phyloP scores from a whole-genome alignment of 768 basidiomycete species.

The Agaricus subrufescens region DNA sequence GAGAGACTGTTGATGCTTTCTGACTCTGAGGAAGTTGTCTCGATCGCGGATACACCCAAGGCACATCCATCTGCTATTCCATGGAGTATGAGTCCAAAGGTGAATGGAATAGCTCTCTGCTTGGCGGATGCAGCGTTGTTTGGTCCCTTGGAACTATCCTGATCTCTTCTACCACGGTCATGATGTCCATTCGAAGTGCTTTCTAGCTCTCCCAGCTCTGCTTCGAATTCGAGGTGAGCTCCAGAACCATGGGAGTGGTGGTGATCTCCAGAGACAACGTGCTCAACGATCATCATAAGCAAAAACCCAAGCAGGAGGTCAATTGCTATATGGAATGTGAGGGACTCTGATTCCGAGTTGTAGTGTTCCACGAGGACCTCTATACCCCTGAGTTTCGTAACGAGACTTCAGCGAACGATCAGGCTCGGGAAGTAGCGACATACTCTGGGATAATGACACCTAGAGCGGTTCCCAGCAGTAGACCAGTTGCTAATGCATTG shows the following conservation, averaged over 20 bases:
- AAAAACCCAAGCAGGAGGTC: constrained; percentile 60
- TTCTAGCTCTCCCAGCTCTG: constrained; percentile 57
- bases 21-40: constrained; percentile 21
- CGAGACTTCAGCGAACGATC: neutral
- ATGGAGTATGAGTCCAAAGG: constrained; percentile 84
- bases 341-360: constrained; percentile 26
- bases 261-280: constrained; percentile 48
- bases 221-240: constrained; percentile 50
- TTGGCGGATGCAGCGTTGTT: constrained; percentile 16
- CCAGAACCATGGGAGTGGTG: constrained; percentile 12
- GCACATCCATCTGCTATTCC: constrained; percentile 91
- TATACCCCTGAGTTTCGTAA: constrained; percentile 53
- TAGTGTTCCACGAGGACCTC: constrained; percentile 46
- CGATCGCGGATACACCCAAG: constrained; percentile 72
- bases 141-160: constrained; percentile 1
- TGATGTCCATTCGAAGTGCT: constrained; percentile 28
- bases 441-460: constrained; percentile 94
- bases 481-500: constrained; percentile 56
- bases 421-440: constrained; percentile 25
- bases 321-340: constrained; percentile 52
- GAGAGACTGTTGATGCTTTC: constrained; percentile 50
- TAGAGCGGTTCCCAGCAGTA: constrained; percentile 85
- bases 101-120: constrained; percentile 61
- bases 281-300: constrained; percentile 67
- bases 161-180: constrained; percentile 2